Evolutionary conservation across 352 stramenopile genomes (phyloP).

Genomic region (Globisporangium radiosum): DNA sequence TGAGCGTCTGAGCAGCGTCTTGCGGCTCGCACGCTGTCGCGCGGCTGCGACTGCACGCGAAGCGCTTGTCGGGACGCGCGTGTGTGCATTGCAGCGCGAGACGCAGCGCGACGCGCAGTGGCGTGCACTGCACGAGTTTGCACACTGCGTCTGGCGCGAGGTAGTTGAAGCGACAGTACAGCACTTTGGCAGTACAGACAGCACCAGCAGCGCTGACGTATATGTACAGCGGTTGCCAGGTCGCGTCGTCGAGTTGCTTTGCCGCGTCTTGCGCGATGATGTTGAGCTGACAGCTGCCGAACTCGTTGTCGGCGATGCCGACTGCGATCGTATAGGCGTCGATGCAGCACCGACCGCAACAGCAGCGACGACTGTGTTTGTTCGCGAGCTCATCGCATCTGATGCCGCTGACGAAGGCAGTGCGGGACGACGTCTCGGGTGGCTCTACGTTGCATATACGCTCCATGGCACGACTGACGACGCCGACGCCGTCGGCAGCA

Average conservation of each 20-base stretch:
- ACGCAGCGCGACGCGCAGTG: not conserved
- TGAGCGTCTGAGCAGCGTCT: not conserved
- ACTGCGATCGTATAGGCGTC: too few relatives aligned
- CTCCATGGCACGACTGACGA: not conserved
- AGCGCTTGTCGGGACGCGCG: not conserved
- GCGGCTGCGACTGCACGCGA: not conserved
- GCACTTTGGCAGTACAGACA: too few relatives aligned
- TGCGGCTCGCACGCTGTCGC: not conserved
- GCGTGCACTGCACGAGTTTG: slow-evolving; percentile 1
- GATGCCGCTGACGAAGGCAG: too few relatives aligned
- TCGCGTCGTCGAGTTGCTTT: too few relatives aligned
- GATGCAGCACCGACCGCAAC: not conserved
- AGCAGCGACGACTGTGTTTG: too few relatives aligned
- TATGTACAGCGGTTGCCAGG: too few relatives aligned
- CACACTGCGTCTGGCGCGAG: not conserved
- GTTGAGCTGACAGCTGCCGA: slow-evolving; percentile 1
- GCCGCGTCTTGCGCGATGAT: not conserved
- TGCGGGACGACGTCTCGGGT: not conserved
- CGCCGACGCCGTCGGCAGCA: not conserved
- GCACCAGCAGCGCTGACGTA: too few relatives aligned
- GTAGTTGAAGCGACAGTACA: not conserved
- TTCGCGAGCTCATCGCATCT: not conserved
- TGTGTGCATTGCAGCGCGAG: not conserved
- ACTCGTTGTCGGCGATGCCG: not conserved
- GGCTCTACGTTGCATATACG: slow-evolving; percentile 2